Percentiles rank a stretch among this genome's conserved stretches.
These are phyloP conservation scores for Petunia hybrid DNA, from an alignment of 305 asterid species.

Conservation along the genomic window DNA sequence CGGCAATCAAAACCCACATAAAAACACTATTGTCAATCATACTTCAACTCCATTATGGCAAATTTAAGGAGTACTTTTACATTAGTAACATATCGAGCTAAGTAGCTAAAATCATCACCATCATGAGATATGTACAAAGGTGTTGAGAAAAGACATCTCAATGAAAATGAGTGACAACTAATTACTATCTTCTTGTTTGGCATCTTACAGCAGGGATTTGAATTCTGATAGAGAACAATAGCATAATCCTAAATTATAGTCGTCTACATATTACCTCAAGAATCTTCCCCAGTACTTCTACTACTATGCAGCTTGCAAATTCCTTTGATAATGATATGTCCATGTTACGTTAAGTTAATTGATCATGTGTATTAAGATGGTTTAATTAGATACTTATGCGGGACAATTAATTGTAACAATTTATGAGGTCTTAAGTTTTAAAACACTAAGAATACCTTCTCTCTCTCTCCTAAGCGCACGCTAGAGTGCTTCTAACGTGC, in stretches of 20 bases:
- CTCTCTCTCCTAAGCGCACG: too few relatives aligned
- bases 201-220: constrained; percentile 3
- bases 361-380: too few relatives aligned
- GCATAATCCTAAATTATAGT: background rate
- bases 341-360: too few relatives aligned
- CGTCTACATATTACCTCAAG: background rate
- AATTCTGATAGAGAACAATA: background rate
- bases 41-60: background rate
- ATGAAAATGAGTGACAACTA: background rate
- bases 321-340: too few relatives aligned
- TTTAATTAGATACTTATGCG: too few relatives aligned
- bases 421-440: too few relatives aligned
- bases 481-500: too few relatives aligned
- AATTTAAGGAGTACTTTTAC: constrained; percentile 20
- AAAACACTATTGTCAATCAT: background rate
- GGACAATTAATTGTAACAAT: too few relatives aligned
- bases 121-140: background rate
- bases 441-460: too few relatives aligned
- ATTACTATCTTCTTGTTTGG: background rate
- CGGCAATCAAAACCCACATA: background rate
- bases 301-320: too few relatives aligned
- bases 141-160: constrained; percentile 30
- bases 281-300: background rate
- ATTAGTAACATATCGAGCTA: background rate
- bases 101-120: background rate